Evolutionary conservation across 108 stramenopile genomes (phyloP).

Genomic region (Epipyxis sp.): DNA sequence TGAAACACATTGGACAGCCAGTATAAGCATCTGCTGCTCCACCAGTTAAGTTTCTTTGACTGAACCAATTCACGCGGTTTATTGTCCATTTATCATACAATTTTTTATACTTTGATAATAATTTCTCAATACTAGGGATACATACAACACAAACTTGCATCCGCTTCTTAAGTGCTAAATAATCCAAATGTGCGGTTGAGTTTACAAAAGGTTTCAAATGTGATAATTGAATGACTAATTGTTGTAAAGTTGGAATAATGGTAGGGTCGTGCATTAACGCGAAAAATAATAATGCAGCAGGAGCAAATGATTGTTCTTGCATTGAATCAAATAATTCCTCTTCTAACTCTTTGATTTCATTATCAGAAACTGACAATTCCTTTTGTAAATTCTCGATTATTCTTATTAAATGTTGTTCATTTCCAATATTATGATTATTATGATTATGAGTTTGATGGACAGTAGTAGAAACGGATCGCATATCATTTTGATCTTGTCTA

Average conservation of each 20-base stretch:
- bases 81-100: background rate
- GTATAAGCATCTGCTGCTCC: slow-evolving; percentile 4
- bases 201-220: background rate
- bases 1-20: background rate
- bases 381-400: background rate
- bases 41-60: background rate
- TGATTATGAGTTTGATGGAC: too few relatives aligned
- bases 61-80: background rate
- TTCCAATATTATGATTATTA: too few relatives aligned
- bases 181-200: slow-evolving; percentile 9
- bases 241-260: slow-evolving; percentile 14
- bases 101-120: background rate
- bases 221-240: background rate
- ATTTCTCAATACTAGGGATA: background rate
- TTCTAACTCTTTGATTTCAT: slow-evolving; percentile 19
- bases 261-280: slow-evolving; percentile 12
- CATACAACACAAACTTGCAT: slow-evolving; percentile 4
- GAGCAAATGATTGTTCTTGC: background rate
- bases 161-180: background rate
- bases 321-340: background rate
- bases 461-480: too few relatives aligned
- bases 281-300: slow-evolving; percentile 1
- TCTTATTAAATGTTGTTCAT: background rate
- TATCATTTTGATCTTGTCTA: too few relatives aligned
- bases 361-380: background rate